Base-by-base conservation (phyloP, 176 grass and related monocot genomes). In the Chrysopogon serrulatus region DNA sequence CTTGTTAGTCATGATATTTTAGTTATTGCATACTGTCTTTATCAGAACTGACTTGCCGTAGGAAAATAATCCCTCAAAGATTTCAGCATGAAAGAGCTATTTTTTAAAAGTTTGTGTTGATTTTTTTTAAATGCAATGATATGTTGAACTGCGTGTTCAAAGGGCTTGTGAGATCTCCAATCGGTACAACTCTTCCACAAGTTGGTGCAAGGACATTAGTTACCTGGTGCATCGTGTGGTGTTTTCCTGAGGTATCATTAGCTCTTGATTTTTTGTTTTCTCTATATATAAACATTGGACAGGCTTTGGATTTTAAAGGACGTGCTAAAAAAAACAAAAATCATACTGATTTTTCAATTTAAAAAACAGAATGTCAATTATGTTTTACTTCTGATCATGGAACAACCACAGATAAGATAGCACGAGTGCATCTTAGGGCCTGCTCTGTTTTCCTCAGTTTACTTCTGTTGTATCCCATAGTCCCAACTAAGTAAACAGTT, bases 151-250 rank as follows among this genome's bases (percentile, higher is more conserved):
- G 3, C 2, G n/a, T n/a, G n/a, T n/a, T 51, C 15, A 5, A 77
- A 80, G 84, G 84, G 11, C 1, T 80, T 10, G 77, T 80, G 57
- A 86, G 27, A 27, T 86, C 84, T 65, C 84, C 77, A 3, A 1
- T 80, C 67, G 34, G 61, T 10, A 35, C 85, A 33, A 59, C 60
- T 42, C 27, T 75, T 26, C 69, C 34, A 67, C 77, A 87, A 81
- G 8, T 87, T 44, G 0, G 26, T 2, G 18, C 12, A 43, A 80
- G 69, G 45, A 56, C 26, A 4, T 74, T 80, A 8, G 7, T 80
- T 64, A 41, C 57, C 12, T 86, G 77, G 77, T 71, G 47, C 21
- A 43, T 81, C 47, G 1, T 81, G 15, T 76, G 85, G 85, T 68
- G 60, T 21, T 83, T 80, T 66, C 77, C 68, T 3, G 66, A 86